Evolutionary conservation across 2,329 filamentous ascomycete genomes (phyloP).

Genomic region (Xylaria digitata): DNA sequence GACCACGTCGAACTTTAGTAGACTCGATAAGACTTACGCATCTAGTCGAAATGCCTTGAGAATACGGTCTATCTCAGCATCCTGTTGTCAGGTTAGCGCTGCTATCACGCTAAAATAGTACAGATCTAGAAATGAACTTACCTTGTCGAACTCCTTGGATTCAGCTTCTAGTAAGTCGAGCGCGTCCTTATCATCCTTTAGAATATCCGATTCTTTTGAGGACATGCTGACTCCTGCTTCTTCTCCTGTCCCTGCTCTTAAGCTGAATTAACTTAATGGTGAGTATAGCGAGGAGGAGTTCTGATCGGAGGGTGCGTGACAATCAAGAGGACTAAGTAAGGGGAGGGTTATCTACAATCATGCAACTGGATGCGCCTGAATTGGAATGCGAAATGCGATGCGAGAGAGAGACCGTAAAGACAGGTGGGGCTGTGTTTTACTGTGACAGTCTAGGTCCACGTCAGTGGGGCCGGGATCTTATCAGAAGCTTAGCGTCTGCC

Average conservation of each 20-base stretch:
- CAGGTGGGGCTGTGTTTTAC: constrained; percentile 16
- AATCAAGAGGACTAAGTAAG: not conserved
- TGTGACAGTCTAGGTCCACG: not conserved
- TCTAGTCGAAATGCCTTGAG: constrained; percentile 85
- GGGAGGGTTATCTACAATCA: not conserved
- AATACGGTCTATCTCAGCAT: constrained; percentile 95
- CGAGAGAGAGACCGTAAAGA: not conserved
- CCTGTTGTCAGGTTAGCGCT: constrained; percentile 63
- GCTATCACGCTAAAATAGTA: not conserved
- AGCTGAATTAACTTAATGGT: too few relatives aligned
- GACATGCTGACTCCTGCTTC: constrained; percentile 50
- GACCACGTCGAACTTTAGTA: not conserved
- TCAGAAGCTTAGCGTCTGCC: constrained; percentile 23
- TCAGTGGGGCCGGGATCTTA: constrained; percentile 37
- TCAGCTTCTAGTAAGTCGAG: constrained; percentile 85
- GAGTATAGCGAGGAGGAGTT: not conserved
- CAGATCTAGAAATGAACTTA: constrained; percentile 49
- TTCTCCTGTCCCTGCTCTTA: not conserved
- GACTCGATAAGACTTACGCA: constrained; percentile 57
- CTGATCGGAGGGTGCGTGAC: not conserved
- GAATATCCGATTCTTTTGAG: constrained; percentile 54
- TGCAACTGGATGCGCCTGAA: constrained; percentile 1
- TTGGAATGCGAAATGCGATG: constrained; percentile 14
- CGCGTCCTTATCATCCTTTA: constrained; percentile 73
- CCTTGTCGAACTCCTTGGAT: constrained; percentile 92